phyloP scores from a whole-genome alignment of 306 rosid species.

The Inga oerstediana region DNA sequence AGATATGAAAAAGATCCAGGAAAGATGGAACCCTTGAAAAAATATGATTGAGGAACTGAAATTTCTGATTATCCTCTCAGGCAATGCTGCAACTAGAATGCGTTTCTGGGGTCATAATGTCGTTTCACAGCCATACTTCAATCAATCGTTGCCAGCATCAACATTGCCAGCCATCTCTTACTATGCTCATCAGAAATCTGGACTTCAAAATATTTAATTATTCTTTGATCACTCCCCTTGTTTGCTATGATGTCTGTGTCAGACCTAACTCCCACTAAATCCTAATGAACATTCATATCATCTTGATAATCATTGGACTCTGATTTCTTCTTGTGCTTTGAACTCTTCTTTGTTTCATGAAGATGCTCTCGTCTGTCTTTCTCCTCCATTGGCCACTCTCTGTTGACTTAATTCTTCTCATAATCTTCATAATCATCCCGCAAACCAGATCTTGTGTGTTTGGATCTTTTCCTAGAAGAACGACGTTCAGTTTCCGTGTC shows the following conservation, averaged over 20 bases:
- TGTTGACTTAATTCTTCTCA: conserved; percentile 33
- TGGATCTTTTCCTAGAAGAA: conserved; percentile 36
- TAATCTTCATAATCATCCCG: conserved; percentile 24
- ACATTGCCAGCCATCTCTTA: not conserved
- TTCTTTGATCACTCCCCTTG: conserved; percentile 25
- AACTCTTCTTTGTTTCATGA: conserved; percentile 29
- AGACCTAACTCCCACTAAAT: conserved; percentile 32
- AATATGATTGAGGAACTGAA: not conserved
- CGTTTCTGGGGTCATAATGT: not conserved
- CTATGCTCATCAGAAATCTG: not conserved
- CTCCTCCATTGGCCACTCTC: conserved; percentile 34
- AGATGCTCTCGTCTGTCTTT: conserved; percentile 6
- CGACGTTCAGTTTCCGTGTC: conserved; percentile 25
- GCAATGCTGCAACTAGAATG: not conserved
- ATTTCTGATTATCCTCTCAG: not conserved
- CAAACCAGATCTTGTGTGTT: conserved; percentile 25
- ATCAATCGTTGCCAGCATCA: conserved; percentile 1
- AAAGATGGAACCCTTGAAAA: not conserved
- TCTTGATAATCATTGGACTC: conserved; percentile 22
- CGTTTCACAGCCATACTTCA: conserved; percentile 14
- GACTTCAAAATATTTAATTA: conserved; percentile 20
- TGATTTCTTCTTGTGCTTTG: conserved; percentile 24
- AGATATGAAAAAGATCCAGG: not conserved
- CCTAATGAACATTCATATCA: conserved; percentile 18
- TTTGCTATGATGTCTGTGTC: conserved; percentile 25